These are phyloP conservation scores for Nigrospora oryzae DNA, from an alignment of 2,329 filamentous ascomycete species.

Conservation along the genomic window DNA sequence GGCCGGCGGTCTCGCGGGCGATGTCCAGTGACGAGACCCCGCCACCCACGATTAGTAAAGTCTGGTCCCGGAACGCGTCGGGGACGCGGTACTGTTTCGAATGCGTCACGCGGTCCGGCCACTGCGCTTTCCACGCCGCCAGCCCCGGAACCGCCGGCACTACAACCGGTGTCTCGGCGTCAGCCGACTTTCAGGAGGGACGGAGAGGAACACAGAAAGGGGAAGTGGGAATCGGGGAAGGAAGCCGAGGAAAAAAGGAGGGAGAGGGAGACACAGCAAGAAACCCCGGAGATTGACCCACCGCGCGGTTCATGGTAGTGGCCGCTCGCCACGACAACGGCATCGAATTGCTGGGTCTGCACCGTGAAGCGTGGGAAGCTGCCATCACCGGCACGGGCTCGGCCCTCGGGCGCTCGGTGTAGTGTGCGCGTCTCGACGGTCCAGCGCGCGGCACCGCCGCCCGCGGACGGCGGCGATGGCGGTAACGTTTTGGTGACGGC, in stretches of 20 bases:
- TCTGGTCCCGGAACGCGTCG: slow-evolving; percentile 44
- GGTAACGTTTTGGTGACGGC: slow-evolving; percentile 34
- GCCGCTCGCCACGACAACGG: slow-evolving; percentile 56
- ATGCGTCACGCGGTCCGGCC: slow-evolving; percentile 48
- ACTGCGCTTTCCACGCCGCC: slow-evolving; percentile 43
- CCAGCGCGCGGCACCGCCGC: slow-evolving; percentile 29
- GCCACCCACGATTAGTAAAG: slow-evolving; percentile 45
- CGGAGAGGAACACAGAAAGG: no score
- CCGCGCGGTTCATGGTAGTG: slow-evolving; percentile 55
- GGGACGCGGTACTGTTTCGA: slow-evolving; percentile 67
- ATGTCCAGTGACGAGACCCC: slow-evolving; percentile 34
- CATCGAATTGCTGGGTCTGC: slow-evolving; percentile 42
- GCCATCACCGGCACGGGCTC: not conserved
- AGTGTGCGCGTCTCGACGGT: slow-evolving; percentile 39
- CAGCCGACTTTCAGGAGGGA: no score
- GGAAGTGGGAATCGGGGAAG: no score
- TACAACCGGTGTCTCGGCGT: no score
- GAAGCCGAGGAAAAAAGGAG: no score
- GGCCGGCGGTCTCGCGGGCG: slow-evolving; percentile 25
- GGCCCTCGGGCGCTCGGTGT: not conserved
- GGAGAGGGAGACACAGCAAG: no score
- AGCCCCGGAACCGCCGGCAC: slow-evolving; percentile 54
- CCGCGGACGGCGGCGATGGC: slow-evolving; percentile 13
- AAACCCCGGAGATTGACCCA: no score
- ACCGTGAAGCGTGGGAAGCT: slow-evolving; percentile 14